Conservation (phyloP, 2,329 filamentous ascomycete species). For the Aspergillus pseudotamarii region DNA sequence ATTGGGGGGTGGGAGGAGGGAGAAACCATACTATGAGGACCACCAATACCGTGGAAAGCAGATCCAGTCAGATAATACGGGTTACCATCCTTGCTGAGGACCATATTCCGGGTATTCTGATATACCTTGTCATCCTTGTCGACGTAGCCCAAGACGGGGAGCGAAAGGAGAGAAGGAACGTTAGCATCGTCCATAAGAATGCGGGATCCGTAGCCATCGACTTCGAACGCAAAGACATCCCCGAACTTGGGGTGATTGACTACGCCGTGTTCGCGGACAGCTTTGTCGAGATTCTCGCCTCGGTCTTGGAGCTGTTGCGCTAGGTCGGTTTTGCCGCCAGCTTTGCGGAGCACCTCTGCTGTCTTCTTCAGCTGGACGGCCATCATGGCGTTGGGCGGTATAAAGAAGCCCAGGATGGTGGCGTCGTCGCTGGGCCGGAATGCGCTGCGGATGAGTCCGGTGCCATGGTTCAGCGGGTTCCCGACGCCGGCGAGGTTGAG, state of each 20-base stretch:
- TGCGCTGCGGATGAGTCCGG: constrained; percentile 83
- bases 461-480: constrained; percentile 85
- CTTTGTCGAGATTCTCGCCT: constrained; percentile 68
- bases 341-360: constrained; percentile 67
- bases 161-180: constrained; percentile 62
- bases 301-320: constrained; percentile 56
- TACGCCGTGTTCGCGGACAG: constrained; percentile 83
- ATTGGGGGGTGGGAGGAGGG: constrained; percentile 6
- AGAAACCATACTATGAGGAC: constrained; percentile 59
- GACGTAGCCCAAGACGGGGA: constrained; percentile 63
- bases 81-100: constrained; percentile 75
- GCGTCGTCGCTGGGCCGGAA: constrained; percentile 96
- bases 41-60: constrained; percentile 85
- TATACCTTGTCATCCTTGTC: constrained; percentile 69
- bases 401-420: constrained; percentile 90
- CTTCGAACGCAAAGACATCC: constrained; percentile 65
- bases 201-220: constrained; percentile 65
- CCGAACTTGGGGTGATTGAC: constrained; percentile 55
- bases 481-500: constrained; percentile 79
- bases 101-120: constrained; percentile 82
- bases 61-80: constrained; percentile 82
- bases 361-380: constrained; percentile 81
- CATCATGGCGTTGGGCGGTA: constrained; percentile 96
- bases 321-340: constrained; percentile 56
- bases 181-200: constrained; percentile 70